These are phyloP conservation scores for Geotrichum restrictum DNA, from an alignment of 1,139 yeast species.

Conservation along the genomic window DNA sequence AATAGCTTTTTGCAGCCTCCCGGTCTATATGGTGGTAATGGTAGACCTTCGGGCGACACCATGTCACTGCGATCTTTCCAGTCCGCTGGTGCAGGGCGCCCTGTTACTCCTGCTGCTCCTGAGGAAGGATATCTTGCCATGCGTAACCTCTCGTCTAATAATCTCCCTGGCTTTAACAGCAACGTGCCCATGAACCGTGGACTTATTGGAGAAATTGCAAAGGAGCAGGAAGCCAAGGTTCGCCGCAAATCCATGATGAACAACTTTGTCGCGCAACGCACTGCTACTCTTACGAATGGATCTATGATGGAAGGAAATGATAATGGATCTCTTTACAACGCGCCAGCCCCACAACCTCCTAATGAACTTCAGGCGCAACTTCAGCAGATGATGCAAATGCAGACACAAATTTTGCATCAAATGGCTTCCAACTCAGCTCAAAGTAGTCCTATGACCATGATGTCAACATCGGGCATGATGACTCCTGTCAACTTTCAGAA, in stretches of 20 bases:
- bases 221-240: slow-evolving; percentile 40
- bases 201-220: slow-evolving; percentile 41
- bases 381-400: slow-evolving; percentile 39
- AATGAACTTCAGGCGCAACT: slow-evolving; percentile 35
- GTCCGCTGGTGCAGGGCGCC: slow-evolving; percentile 10
- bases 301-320: slow-evolving; percentile 11
- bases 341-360: slow-evolving; percentile 1
- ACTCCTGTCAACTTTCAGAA: slow-evolving; percentile 8
- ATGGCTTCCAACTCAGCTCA: slow-evolving; percentile 23
- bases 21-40: slow-evolving; percentile 9
- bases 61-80: slow-evolving; percentile 23
- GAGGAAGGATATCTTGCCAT: slow-evolving; percentile 22
- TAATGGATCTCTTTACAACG: slow-evolving; percentile 8
- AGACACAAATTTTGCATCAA: slow-evolving; percentile 36
- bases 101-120: slow-evolving; percentile 12
- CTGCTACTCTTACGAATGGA: slow-evolving; percentile 8
- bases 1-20: slow-evolving; percentile 9
- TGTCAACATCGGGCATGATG: slow-evolving; percentile 15
- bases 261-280: slow-evolving; percentile 20
- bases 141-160: slow-evolving; percentile 23
- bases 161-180: slow-evolving; percentile 28
- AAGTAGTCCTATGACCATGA: slow-evolving; percentile 14
- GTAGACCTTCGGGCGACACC: slow-evolving; percentile 17
- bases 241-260: slow-evolving; percentile 31
- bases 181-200: slow-evolving; percentile 35